These are phyloP conservation scores for Botrytis hyacinthi DNA, from an alignment of 2,329 filamentous ascomycete genomes.

Conservation along the genomic window DNA sequence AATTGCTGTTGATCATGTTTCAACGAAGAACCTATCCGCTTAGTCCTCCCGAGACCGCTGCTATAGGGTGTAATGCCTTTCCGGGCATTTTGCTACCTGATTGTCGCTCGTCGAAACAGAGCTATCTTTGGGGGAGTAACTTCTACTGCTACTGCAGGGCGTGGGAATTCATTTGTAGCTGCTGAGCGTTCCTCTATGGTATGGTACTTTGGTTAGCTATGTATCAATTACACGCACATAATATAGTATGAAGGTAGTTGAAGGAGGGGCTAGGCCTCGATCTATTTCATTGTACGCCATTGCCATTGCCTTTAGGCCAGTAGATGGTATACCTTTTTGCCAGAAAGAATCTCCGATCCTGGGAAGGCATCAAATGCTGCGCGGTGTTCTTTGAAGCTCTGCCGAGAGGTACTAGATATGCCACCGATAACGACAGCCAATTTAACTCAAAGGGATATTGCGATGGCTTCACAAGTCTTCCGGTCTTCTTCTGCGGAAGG, in stretches of 20 bases:
- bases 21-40: background rate
- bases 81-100: background rate
- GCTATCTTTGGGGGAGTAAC: background rate
- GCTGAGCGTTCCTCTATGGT: background rate
- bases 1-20: background rate
- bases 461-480: background rate
- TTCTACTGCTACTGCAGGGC: background rate
- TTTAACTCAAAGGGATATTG: background rate
- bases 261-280: background rate
- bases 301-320: background rate
- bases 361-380: background rate
- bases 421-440: too few species aligned
- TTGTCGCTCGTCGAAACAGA: background rate
- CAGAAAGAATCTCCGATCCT: background rate
- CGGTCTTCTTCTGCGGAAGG: background rate
- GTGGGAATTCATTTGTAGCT: background rate
- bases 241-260: background rate
- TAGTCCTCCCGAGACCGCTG: background rate
- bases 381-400: background rate
- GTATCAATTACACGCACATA: background rate
- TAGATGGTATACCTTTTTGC: background rate
- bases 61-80: background rate
- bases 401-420: too few species aligned
- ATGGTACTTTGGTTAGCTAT: background rate
- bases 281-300: background rate